Base-by-base conservation (phyloP, 2,329 filamentous ascomycete genomes). In the Cladosporium sp. region DNA sequence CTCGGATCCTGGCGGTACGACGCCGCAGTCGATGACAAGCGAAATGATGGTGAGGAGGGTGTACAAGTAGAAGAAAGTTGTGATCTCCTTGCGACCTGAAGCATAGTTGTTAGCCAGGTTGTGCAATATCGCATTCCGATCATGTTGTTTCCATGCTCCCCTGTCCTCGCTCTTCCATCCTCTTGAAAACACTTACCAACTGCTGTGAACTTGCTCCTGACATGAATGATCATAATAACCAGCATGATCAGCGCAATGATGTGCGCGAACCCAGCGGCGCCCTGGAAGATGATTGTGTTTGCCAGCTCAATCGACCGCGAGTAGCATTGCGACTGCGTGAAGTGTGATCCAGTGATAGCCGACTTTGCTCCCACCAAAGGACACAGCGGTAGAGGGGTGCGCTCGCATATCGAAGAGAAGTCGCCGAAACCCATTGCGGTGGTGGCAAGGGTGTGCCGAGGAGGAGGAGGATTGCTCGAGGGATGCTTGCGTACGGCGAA, bases 201-300 rank as follows among this genome's bases (percentile, higher is more conserved):
- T 74, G 95, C 95, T 25, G 95, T 99, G 79, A 99, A 99, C 81
- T 99, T 99, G 73, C 92, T 94, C 73, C 95, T 88, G 68, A 99
- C 91, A 79, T 99, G 95, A 69, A 99, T 84, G 68, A 99, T 93
- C 95, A 99, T 99, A 74, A 97, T 90, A 10, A 94, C 91, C 4
- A 93, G 96, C 94, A 99, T 97, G 72, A 89, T 83, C 66, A 99
- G 83, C 16, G 94, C 92, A 65, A 91, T 82, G 71, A 99, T 98
- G 79, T 99, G 95, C 81, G 95, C 91, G 75, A 94, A 93, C 68
- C 91, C 92, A 25, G 93, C 89, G 30, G 93, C 95, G 75, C 89
- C 92, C 80, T 98, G 89, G 78, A 99, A 99, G 75, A 99, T 99
- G 81, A 98, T 94, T 48, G 95, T 99, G 81, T 99, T 99, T 71